A percentile compares a stretch with the other conserved stretches of the same genome.
These are phyloP conservation scores for Penicillium fuscoglaucum DNA, from an alignment of 2,329 filamentous ascomycete species.

Conservation along the genomic window DNA sequence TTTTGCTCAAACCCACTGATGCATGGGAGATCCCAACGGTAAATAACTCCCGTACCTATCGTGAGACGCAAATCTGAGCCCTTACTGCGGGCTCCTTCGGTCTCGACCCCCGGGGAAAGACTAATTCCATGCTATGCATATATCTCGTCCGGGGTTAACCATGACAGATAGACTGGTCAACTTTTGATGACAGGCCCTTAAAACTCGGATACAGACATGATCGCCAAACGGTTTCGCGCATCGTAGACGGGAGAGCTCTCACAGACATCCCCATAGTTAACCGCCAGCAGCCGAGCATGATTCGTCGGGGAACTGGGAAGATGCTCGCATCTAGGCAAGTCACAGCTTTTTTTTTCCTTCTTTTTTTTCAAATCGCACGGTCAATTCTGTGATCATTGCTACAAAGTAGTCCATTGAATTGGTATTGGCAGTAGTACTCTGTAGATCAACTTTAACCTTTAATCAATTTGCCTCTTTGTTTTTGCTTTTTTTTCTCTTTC, in stretches of 20 bases:
- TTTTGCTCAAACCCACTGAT: conserved; percentile 4
- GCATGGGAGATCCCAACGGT: conserved; percentile 16
- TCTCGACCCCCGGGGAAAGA: conserved; percentile 1
- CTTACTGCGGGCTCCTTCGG: conserved; percentile 7
- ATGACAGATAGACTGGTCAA: conserved; percentile 16
- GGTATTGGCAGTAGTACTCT: neutral
- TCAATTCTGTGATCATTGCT: conserved; percentile 2
- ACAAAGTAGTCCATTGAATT: neutral
- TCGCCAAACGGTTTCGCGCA: conserved; percentile 28
- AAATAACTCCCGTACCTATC: conserved; percentile 3
- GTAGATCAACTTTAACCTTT: neutral
- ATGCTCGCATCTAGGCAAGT: neutral
- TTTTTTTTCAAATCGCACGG: conserved; percentile 15
- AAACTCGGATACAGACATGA: conserved; percentile 21
- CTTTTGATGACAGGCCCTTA: neutral
- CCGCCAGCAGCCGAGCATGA: conserved; percentile 6
- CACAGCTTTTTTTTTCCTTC: neutral
- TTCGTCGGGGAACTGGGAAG: conserved; percentile 22
- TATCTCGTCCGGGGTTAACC: conserved; percentile 9
- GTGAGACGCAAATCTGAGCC: neutral
- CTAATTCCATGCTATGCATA: conserved; percentile 11
- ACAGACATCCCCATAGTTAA: conserved; percentile 1
- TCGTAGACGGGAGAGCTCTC: conserved; percentile 4
- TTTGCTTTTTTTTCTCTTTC: conserved; percentile 1
- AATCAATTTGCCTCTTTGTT: conserved; percentile 3